These are phyloP conservation scores for Calonectria hongkongensis DNA, from an alignment of 2,329 filamentous ascomycete species.

Conservation along the genomic window DNA sequence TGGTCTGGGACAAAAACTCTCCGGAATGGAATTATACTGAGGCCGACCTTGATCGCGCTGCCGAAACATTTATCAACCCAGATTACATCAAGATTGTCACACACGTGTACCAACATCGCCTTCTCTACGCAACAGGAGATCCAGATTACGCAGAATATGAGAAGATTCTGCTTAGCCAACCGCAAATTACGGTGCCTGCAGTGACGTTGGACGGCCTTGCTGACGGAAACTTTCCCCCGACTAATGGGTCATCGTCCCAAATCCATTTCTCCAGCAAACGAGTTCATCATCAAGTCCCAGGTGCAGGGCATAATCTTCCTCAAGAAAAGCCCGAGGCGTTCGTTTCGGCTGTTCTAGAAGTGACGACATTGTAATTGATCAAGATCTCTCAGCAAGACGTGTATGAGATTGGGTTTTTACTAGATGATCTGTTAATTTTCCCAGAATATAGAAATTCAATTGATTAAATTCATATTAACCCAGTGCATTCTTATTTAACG, in stretches of 20 bases:
- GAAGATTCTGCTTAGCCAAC: conserved; percentile 2
- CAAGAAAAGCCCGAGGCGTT: conserved; percentile 22
- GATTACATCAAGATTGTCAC: conserved; percentile 37
- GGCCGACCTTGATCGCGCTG: conserved; percentile 15
- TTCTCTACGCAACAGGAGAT: conserved; percentile 52
- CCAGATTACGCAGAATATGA: conserved; percentile 29
- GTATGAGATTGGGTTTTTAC: background rate
- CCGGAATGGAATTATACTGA: conserved; percentile 25
- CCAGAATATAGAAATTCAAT: too few relatives aligned
- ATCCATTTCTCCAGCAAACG: conserved; percentile 13
- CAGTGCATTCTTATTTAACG: too few relatives aligned
- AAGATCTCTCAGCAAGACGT: background rate
- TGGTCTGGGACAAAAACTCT: conserved; percentile 21
- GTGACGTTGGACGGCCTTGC: conserved; percentile 26
- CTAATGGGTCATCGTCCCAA: conserved; percentile 18
- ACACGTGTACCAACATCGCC: conserved; percentile 33
- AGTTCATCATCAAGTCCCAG: conserved; percentile 13
- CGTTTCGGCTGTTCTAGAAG: conserved; percentile 23
- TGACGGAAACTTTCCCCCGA: conserved; percentile 20
- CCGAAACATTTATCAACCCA: conserved; percentile 28
- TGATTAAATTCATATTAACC: too few relatives aligned
- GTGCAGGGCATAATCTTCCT: conserved; percentile 24
- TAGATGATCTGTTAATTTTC: too few relatives aligned
- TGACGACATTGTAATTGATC: conserved; percentile 12
- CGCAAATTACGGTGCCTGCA: background rate